phyloP scores from a whole-genome alignment of 1,139 yeast species.

The Pichia sp. region DNA sequence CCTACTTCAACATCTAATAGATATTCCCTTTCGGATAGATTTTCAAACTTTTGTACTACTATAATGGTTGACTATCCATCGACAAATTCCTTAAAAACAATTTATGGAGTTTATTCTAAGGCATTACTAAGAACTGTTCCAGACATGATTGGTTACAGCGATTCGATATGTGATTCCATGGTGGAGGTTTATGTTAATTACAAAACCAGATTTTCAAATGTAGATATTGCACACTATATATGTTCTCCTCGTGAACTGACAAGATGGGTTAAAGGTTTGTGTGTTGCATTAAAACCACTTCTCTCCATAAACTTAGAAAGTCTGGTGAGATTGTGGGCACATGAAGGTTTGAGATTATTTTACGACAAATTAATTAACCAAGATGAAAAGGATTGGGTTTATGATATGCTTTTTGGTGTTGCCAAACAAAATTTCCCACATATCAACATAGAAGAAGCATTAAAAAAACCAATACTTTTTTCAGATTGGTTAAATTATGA shows the following conservation, averaged over 20 bases:
- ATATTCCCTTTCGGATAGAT: slow-evolving; percentile 49
- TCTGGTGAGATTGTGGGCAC: slow-evolving; percentile 66
- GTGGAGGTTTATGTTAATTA: slow-evolving; percentile 52
- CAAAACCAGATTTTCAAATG: slow-evolving; percentile 34
- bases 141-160: slow-evolving; percentile 47
- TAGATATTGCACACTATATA: slow-evolving; percentile 51
- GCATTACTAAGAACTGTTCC: slow-evolving; percentile 64
- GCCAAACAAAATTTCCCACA: slow-evolving; percentile 44
- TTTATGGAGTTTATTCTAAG: slow-evolving; percentile 53
- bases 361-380: slow-evolving; percentile 57
- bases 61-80: slow-evolving; percentile 82
- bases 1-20: slow-evolving; percentile 84
- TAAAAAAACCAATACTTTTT: slow-evolving; percentile 50
- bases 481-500: slow-evolving; percentile 69
- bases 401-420: slow-evolving; percentile 34
- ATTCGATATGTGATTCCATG: slow-evolving; percentile 58
- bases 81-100: slow-evolving; percentile 52
- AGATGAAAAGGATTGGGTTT: slow-evolving; percentile 50
- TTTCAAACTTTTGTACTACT: slow-evolving; percentile 61
- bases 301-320: slow-evolving; percentile 16
- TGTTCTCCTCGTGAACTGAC: slow-evolving; percentile 91
- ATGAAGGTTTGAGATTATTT: slow-evolving; percentile 75
- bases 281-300: slow-evolving; percentile 44
- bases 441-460: slow-evolving; percentile 33
- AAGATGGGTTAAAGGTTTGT: slow-evolving; percentile 78